Evolutionary conservation across 176 grass and related monocot genomes (phyloP).

Genomic region (Carex kokanica): DNA sequence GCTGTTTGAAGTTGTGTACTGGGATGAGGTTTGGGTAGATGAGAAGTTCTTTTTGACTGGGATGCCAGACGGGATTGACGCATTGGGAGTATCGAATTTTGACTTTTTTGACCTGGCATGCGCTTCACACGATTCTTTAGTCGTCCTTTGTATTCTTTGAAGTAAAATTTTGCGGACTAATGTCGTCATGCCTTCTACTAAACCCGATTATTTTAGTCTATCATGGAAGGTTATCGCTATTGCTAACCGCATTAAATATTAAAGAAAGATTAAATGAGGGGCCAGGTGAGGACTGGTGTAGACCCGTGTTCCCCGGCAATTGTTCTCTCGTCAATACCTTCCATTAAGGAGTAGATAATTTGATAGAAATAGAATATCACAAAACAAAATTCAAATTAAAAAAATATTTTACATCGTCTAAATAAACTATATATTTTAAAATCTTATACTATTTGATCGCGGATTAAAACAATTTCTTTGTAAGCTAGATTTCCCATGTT

Average conservation of each 20-base stretch:
- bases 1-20: background rate
- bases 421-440: no score
- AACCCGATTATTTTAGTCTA: background rate
- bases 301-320: background rate
- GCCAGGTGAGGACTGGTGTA: background rate
- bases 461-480: no score
- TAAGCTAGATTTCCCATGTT: no score
- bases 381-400: no score
- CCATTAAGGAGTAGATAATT: background rate
- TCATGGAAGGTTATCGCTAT: background rate
- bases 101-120: constrained; percentile 31
- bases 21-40: constrained; percentile 19
- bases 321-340: background rate
- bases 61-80: constrained; percentile 24
- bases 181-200: background rate
- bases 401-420: no score
- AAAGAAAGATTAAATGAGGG: background rate
- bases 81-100: constrained; percentile 32
- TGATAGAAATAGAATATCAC: background rate
- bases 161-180: background rate
- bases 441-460: no score
- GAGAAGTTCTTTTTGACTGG: constrained; percentile 24
- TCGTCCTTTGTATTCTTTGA: background rate
- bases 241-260: background rate
- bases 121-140: background rate